These are phyloP conservation scores for Suhomyces sp. DNA, from an alignment of 805 yeast species.

Conservation along the genomic window DNA sequence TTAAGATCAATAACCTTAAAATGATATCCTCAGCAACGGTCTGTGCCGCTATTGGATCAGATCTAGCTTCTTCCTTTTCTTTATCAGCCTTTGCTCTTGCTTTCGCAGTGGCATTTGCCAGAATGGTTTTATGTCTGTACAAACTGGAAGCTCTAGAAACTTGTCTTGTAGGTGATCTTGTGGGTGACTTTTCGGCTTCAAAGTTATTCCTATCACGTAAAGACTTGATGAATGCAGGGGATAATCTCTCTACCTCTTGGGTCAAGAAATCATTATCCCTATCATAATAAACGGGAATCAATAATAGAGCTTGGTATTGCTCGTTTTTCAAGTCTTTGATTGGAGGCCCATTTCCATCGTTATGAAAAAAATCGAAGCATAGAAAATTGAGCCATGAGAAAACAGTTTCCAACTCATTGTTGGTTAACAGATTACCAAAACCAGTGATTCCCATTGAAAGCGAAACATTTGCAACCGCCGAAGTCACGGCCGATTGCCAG, in stretches of 20 bases:
- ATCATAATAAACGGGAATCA: conserved; percentile 66
- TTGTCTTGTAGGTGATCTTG: conserved; percentile 3
- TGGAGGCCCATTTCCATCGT: conserved; percentile 79
- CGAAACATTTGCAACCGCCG: conserved; percentile 51
- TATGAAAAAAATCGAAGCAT: conserved; percentile 73
- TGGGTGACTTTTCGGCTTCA: conserved; percentile 14
- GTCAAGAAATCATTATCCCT: conserved; percentile 44
- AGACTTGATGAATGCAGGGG: conserved; percentile 51
- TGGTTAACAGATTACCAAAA: conserved; percentile 53
- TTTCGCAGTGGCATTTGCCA: conserved; percentile 66
- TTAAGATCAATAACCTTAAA: conserved; percentile 65
- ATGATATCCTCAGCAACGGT: conserved; percentile 62
- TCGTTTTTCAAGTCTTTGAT: conserved; percentile 58
- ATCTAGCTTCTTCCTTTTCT: conserved; percentile 20
- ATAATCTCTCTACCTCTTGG: conserved; percentile 56
- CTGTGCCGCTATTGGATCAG: conserved; percentile 43
- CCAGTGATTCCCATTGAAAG: conserved; percentile 42
- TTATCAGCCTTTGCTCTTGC: conserved; percentile 41
- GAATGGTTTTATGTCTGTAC: conserved; percentile 62
- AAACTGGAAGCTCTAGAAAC: conserved; percentile 43
- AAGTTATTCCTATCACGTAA: conserved; percentile 49
- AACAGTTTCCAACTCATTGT: conserved; percentile 62
- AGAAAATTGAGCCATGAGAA: conserved; percentile 66
- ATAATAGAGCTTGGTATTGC: conserved; percentile 59
- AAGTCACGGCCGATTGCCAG: conserved; percentile 45